Evolutionary conservation across 2,329 filamentous ascomycete species (phyloP).

Genomic region (Hyphodiscus sp.): DNA sequence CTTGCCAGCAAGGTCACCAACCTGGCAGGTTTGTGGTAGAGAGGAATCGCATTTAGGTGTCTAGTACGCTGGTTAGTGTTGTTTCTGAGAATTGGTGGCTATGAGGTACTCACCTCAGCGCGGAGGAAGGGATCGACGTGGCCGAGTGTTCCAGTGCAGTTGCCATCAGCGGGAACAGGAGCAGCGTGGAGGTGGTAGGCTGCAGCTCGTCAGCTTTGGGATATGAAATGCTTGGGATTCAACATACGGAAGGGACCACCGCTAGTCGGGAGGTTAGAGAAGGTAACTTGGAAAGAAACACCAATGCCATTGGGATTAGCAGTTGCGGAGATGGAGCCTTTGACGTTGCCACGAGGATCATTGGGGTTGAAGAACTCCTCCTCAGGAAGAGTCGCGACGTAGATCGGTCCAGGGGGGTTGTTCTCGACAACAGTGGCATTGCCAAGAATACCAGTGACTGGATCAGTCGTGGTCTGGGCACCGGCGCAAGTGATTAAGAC

Average conservation of each 20-base stretch:
- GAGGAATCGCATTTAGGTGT: conserved; percentile 50
- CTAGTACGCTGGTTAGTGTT: conserved; percentile 33
- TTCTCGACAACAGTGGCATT: conserved; percentile 45
- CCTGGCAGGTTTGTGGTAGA: conserved; percentile 60
- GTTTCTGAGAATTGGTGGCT: background rate
- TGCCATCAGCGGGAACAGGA: conserved; percentile 58
- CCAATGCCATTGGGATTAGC: conserved; percentile 45
- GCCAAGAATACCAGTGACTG: conserved; percentile 30
- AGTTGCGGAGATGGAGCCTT: conserved; percentile 44
- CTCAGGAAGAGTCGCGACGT: conserved; percentile 48
- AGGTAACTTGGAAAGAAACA: conserved; percentile 47
- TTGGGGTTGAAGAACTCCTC: conserved; percentile 39
- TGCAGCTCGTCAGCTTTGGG: conserved; percentile 28
- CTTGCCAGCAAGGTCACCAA: conserved; percentile 73
- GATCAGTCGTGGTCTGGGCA: conserved; percentile 18
- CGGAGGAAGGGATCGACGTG: conserved; percentile 68
- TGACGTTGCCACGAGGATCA: conserved; percentile 45
- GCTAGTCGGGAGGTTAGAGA: conserved; percentile 51
- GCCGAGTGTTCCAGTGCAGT: conserved; percentile 61
- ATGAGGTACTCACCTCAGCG: conserved; percentile 32
- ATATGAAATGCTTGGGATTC: background rate
- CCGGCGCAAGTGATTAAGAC: conserved; percentile 5
- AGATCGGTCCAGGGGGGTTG: conserved; percentile 50
- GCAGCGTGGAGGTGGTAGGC: conserved; percentile 68
- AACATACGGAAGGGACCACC: conserved; percentile 55